These are phyloP conservation scores for Phycomyces nitens DNA, from an alignment of 192 early-diverging fungal species.

Conservation along the genomic window DNA sequence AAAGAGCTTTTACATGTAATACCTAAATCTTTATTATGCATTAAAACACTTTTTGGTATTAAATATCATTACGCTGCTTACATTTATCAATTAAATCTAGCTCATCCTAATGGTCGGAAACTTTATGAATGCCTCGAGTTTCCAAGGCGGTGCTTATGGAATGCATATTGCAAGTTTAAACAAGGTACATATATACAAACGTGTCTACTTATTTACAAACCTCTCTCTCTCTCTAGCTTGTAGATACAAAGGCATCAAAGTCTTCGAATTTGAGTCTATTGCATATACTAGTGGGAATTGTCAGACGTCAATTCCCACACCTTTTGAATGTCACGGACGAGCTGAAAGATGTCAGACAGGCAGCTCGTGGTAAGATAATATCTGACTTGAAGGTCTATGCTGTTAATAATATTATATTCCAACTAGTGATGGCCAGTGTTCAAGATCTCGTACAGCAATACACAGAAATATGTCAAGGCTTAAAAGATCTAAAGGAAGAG, in stretches of 20 bases:
- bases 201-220: not conserved
- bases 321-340: constrained; percentile 61
- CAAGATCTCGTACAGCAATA: constrained; percentile 33
- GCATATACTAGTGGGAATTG: constrained; percentile 65
- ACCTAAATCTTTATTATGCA: too few relatives aligned
- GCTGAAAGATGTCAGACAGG: constrained; percentile 59
- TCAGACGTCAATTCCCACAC: constrained; percentile 59
- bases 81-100: constrained; percentile 5
- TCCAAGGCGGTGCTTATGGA: constrained; percentile 80
- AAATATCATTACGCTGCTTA: not conserved
- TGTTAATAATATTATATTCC: not conserved
- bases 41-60: not conserved
- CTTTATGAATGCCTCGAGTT: constrained; percentile 75
- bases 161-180: constrained; percentile 77
- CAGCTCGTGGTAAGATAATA: constrained; percentile 51
- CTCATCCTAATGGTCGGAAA: constrained; percentile 75
- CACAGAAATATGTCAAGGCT: constrained; percentile 27
- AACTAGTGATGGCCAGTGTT: constrained; percentile 24
- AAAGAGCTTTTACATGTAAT: constrained; percentile 61
- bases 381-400: too few relatives aligned
- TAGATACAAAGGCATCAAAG: constrained; percentile 76
- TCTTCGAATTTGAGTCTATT: constrained; percentile 62
- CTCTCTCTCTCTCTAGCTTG: constrained; percentile 37
- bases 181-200: constrained; percentile 40
- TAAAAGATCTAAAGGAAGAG: constrained; percentile 47